These are phyloP conservation scores for Amylostereum areolatum DNA, from an alignment of 1,284 basidiomycete species.

Conservation along the genomic window DNA sequence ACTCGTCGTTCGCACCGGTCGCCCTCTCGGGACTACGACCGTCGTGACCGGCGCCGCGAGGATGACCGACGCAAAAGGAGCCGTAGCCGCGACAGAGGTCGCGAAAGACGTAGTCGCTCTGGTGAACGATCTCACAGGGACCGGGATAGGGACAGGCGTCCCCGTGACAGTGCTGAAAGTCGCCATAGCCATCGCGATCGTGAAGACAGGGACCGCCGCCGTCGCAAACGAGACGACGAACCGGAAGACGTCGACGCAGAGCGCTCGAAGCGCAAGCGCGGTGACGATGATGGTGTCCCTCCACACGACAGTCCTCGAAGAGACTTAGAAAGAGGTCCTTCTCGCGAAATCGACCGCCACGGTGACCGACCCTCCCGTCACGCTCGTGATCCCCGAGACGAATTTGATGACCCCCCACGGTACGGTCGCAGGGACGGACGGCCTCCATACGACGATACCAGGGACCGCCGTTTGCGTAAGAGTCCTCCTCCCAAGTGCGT, in stretches of 20 bases:
- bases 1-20: conserved; percentile 69
- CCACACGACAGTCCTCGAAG: conserved; percentile 50
- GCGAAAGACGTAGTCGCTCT: conserved; percentile 37
- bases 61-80: conserved; percentile 42
- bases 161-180: conserved; percentile 23
- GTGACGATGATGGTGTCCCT: conserved; percentile 35
- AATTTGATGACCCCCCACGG: conserved; percentile 47
- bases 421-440: conserved; percentile 22
- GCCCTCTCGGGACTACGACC: conserved; percentile 42
- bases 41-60: conserved; percentile 47
- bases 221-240: conserved; percentile 56
- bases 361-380: conserved; percentile 37
- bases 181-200: conserved; percentile 17
- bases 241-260: conserved; percentile 43
- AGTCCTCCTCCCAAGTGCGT: conserved; percentile 17
- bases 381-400: conserved; percentile 50
- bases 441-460: conserved; percentile 13
- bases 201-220: conserved; percentile 34
- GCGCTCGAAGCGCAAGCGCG: conserved; percentile 51
- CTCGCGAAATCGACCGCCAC: conserved; percentile 44
- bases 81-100: conserved; percentile 45
- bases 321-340: conserved; percentile 45
- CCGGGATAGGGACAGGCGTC: conserved; percentile 35
- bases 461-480: conserved; percentile 2
- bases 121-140: conserved; percentile 31